Conservation (phyloP, 2,329 filamentous ascomycete genomes). For the Colletotrichum shisoi region DNA sequence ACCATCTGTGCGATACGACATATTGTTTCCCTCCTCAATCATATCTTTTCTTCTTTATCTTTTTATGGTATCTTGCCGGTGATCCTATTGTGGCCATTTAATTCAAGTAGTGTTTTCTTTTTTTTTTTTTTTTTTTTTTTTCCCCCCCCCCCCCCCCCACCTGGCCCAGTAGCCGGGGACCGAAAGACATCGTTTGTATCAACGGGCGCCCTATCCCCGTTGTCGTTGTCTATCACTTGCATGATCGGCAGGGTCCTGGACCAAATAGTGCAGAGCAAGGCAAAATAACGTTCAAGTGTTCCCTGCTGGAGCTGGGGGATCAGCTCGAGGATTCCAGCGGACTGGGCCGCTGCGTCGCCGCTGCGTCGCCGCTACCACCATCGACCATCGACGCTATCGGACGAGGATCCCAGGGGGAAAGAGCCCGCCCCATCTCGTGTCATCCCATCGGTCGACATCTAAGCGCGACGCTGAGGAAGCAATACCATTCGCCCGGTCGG, state of each 20-base stretch:
- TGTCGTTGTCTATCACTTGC: slow-evolving; percentile 35
- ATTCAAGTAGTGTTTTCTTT: slow-evolving; percentile 10
- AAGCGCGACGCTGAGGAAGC: not conserved
- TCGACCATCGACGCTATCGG: slow-evolving; percentile 28
- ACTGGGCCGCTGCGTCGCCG: slow-evolving; percentile 35
- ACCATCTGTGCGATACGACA: not conserved
- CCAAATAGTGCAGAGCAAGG: slow-evolving; percentile 24
- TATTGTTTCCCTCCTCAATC: not conserved
- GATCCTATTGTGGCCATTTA: slow-evolving; percentile 8
- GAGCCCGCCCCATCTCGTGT: not conserved
- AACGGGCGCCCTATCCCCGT: slow-evolving; percentile 13
- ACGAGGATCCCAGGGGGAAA: slow-evolving; percentile 26
- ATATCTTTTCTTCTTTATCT: not conserved
- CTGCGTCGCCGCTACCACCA: slow-evolving; percentile 15
- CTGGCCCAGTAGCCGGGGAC: slow-evolving; percentile 8
- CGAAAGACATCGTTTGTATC: slow-evolving; percentile 9
- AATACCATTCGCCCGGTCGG: not conserved
- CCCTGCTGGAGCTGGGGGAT: slow-evolving; percentile 36
- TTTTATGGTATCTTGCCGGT: not conserved
- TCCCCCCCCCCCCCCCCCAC: too few relatives aligned
- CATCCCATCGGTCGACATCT: not conserved
- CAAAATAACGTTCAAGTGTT: slow-evolving; percentile 36
- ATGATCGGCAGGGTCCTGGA: slow-evolving; percentile 38
- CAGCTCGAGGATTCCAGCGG: slow-evolving; percentile 36
- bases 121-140: not conserved